Conservation (phyloP, 441 rosid species). For the Adansonia gregorii region DNA sequence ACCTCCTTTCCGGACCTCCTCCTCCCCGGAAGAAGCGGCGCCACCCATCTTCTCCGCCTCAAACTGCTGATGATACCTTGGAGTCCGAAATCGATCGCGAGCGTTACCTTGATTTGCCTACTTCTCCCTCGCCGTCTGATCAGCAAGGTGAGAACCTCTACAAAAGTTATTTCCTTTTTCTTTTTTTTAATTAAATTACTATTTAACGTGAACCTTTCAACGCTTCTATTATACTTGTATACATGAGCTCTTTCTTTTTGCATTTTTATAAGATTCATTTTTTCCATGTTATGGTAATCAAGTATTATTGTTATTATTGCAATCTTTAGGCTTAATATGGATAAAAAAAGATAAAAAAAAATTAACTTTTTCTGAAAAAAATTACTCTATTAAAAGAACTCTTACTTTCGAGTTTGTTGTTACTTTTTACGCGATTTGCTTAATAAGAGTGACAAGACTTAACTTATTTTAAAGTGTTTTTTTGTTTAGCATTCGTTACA, state of each 20-base stretch:
- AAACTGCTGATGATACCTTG: constrained; percentile 35
- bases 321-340: neutral
- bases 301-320: neutral
- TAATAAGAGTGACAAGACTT: neutral
- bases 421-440: neutral
- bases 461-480: neutral
- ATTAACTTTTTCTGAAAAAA: neutral
- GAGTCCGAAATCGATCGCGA: constrained; percentile 70
- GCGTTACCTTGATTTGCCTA: constrained; percentile 68
- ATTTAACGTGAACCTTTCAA: neutral
- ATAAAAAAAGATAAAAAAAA: neutral
- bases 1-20: constrained; percentile 77
- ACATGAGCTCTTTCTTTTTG: neutral
- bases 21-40: constrained; percentile 68
- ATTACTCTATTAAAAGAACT: neutral
- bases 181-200: neutral
- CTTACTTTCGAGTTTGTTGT: neutral
- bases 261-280: neutral
- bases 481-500: neutral
- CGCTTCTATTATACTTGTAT: neutral
- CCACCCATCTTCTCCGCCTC: constrained; percentile 29
- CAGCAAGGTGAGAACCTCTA: constrained; percentile 43
- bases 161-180: constrained; percentile 2
- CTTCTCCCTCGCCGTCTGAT: constrained; percentile 39
- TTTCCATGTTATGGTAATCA: neutral